A percentile compares a stretch with the other conserved stretches of the same genome.
phyloP scores from a whole-genome alignment of 345 rosid genomes.

The Bruguiera sexangula region DNA sequence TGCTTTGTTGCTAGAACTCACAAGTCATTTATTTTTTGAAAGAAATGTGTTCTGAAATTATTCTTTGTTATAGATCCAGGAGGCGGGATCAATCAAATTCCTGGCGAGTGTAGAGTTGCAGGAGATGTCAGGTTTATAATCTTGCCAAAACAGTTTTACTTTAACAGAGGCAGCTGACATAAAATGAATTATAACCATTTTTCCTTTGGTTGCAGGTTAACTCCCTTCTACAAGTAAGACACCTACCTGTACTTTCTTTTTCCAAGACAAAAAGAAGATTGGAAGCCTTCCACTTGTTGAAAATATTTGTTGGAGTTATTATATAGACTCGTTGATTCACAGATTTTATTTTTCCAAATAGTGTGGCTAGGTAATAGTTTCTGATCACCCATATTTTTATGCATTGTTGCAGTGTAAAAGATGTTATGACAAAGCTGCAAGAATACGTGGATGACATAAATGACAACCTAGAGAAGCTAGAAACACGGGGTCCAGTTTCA shows the following conservation, averaged over 20 bases:
- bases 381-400: conserved; percentile 13
- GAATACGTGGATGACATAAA: conserved; percentile 86
- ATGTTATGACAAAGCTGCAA: conserved; percentile 66
- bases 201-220: conserved; percentile 57
- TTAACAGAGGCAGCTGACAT: background rate
- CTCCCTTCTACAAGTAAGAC: conserved; percentile 94
- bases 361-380: conserved; percentile 12
- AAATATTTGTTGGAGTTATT: background rate
- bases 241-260: conserved; percentile 12
- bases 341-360: background rate
- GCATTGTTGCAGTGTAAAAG: conserved; percentile 48
- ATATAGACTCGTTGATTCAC: background rate
- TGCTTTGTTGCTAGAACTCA: conserved; percentile 25
- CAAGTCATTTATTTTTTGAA: conserved; percentile 5
- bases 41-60: conserved; percentile 18
- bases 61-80: conserved; percentile 65
- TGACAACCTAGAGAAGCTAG: conserved; percentile 62
- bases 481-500: conserved; percentile 80
- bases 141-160: conserved; percentile 9
- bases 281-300: background rate
- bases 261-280: background rate
- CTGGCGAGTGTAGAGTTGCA: conserved; percentile 72
- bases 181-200: conserved; percentile 10
- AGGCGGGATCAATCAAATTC: conserved; percentile 98
- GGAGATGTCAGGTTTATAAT: conserved; percentile 87